These are phyloP conservation scores for Evansstolkia leycettana DNA, from an alignment of 495 filamentous ascomycete species.

Conservation along the genomic window DNA sequence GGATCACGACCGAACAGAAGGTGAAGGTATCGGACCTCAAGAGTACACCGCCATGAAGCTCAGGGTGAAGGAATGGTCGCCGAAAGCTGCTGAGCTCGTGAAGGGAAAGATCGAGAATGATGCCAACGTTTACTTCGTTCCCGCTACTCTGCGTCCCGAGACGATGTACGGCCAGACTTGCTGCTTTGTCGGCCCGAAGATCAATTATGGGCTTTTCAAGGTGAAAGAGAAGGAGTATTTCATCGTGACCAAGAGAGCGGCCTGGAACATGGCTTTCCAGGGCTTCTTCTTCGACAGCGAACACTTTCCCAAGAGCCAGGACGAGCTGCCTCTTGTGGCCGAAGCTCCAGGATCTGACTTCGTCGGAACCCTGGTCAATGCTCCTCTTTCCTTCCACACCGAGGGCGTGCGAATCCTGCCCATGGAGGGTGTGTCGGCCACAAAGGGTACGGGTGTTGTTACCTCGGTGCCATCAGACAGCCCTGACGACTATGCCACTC, in stretches of 20 bases:
- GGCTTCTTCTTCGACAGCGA: conserved; percentile 67
- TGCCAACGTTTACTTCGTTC: conserved; percentile 77
- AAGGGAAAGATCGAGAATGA: conserved; percentile 67
- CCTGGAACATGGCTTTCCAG: conserved; percentile 95
- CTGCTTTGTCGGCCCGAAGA: conserved; percentile 87
- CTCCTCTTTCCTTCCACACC: conserved; percentile 80
- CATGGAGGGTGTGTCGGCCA: conserved; percentile 84
- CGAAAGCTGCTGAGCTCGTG: conserved; percentile 53
- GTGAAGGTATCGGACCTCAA: conserved; percentile 82
- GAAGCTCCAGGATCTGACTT: conserved; percentile 66
- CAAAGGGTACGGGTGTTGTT: conserved; percentile 94
- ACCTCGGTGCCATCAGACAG: conserved; percentile 92
- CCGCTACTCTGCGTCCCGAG: conserved; percentile 86
- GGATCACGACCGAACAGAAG: conserved; percentile 88
- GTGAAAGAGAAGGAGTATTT: conserved; percentile 74
- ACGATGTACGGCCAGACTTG: conserved; percentile 98
- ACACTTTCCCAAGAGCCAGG: conserved; percentile 51
- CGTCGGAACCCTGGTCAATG: conserved; percentile 74
- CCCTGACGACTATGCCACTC: conserved; percentile 88
- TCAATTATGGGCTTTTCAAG: conserved; percentile 85
- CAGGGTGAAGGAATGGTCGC: conserved; percentile 77
- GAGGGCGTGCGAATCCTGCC: conserved; percentile 77
- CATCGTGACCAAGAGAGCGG: conserved; percentile 74
- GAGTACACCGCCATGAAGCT: conserved; percentile 90
- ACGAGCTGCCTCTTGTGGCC: conserved; percentile 39